Percentiles rank a stretch among this genome's conserved stretches.
Conservation (phyloP, 495 filamentous ascomycete genomes). For the Jackrogersella multiformis region DNA sequence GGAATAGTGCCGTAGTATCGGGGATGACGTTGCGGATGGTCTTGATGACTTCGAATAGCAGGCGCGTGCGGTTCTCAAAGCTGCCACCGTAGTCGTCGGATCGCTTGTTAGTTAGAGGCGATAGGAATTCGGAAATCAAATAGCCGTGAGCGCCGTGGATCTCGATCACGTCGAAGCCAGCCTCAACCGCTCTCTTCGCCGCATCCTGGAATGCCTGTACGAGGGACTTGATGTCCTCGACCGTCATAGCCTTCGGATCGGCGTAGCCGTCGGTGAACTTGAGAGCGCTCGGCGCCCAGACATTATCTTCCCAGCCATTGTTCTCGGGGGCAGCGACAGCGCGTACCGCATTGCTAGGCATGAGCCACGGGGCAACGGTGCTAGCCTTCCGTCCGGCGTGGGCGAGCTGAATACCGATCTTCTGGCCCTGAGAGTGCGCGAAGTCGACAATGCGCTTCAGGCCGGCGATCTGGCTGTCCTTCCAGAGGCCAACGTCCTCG, state of each 20-base stretch:
- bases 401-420: slow-evolving; percentile 75
- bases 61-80: slow-evolving; percentile 64
- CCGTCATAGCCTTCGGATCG: slow-evolving; percentile 65
- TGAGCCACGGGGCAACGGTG: slow-evolving; percentile 69
- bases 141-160: slow-evolving; percentile 73
- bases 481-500: slow-evolving; percentile 75
- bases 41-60: slow-evolving; percentile 35
- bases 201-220: slow-evolving; percentile 68
- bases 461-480: slow-evolving; percentile 71
- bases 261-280: slow-evolving; percentile 58
- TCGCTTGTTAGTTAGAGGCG: slow-evolving; percentile 66
- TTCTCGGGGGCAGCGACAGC: slow-evolving; percentile 59
- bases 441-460: slow-evolving; percentile 70
- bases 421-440: slow-evolving; percentile 69
- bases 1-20: slow-evolving; percentile 67
- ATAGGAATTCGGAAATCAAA: slow-evolving; percentile 69
- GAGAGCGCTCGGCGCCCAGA: slow-evolving; percentile 60
- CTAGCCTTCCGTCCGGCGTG: slow-evolving; percentile 81
- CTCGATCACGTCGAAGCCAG: slow-evolving; percentile 76
- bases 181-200: slow-evolving; percentile 67
- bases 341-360: slow-evolving; percentile 16
- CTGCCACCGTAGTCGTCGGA: slow-evolving; percentile 66
- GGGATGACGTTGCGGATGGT: slow-evolving; percentile 49
- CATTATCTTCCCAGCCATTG: slow-evolving; percentile 75
- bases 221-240: slow-evolving; percentile 69